phyloP scores from a whole-genome alignment of 2,329 filamentous ascomycete genomes.

The Cytospora schulzeri region DNA sequence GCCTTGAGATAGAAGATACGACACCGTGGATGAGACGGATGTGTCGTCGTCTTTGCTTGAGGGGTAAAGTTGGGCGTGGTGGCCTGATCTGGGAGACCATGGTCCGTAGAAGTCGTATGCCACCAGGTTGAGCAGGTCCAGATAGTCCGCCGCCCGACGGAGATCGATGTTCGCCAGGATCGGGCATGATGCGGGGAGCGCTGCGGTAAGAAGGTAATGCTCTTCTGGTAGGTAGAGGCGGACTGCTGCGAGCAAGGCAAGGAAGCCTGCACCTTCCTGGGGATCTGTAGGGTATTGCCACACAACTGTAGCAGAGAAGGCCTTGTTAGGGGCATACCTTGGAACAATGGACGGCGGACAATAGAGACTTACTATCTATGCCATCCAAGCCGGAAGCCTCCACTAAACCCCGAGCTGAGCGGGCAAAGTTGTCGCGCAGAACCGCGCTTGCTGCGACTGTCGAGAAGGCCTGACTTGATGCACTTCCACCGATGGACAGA shows the following conservation, averaged over 20 bases:
- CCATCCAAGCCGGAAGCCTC: conserved; percentile 72
- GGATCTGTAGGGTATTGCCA: conserved; percentile 75
- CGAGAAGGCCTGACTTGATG: conserved; percentile 67
- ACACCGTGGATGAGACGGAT: conserved; percentile 67
- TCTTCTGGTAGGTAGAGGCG: conserved; percentile 69
- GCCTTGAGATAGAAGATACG: conserved; percentile 65
- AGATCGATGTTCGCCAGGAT: conserved; percentile 72
- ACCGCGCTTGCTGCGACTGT: conserved; percentile 63
- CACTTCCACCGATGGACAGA: conserved; percentile 73
- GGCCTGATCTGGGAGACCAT: conserved; percentile 68
- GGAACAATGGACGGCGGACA: conserved; percentile 1
- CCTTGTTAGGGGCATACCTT: neutral
- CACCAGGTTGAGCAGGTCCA: conserved; percentile 79
- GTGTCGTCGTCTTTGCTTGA: conserved; percentile 56
- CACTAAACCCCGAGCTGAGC: conserved; percentile 66
- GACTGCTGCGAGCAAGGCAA: conserved; percentile 67
- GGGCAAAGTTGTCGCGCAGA: conserved; percentile 69
- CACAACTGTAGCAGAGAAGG: conserved; percentile 59
- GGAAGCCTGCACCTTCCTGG: conserved; percentile 69
- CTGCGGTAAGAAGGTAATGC: conserved; percentile 70
- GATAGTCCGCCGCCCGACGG: conserved; percentile 59
- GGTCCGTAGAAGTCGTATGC: conserved; percentile 78
- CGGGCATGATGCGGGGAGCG: conserved; percentile 68
- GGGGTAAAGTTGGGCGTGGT: conserved; percentile 75
- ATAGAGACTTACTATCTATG: conserved; percentile 66